Conservation (phyloP, 208 protist genomes). For the Porcisia deanei region DNA sequence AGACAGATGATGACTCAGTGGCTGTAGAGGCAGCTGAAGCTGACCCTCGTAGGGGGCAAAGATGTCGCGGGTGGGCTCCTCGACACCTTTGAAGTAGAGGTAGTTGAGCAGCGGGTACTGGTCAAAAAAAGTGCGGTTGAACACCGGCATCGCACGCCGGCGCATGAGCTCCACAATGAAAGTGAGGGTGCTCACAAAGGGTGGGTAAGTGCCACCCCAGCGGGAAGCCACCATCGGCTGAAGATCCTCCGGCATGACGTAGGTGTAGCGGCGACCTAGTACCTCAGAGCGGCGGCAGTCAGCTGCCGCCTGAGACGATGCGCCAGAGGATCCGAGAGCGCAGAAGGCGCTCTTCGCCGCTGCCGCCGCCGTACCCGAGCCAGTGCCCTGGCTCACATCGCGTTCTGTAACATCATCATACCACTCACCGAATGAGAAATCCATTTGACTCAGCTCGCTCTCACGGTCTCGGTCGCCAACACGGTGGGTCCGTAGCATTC, state of each 20-base stretch:
- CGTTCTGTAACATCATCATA: neutral
- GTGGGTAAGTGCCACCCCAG: conserved; percentile 59
- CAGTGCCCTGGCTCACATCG: neutral
- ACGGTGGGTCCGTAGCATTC: neutral
- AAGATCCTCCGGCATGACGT: conserved; percentile 46
- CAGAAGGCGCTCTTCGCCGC: neutral
- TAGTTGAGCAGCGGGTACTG: conserved; percentile 69
- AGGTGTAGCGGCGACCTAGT: conserved; percentile 20
- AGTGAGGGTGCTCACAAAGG: conserved; percentile 40
- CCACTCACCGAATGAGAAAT: conserved; percentile 21
- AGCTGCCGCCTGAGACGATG: neutral
- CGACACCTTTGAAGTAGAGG: conserved; percentile 47
- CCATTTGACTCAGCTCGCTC: conserved; percentile 6
- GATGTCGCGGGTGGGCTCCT: conserved; percentile 48
- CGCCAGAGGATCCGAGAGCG: neutral
- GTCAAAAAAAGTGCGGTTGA: conserved; percentile 60
- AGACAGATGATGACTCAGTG: conserved; percentile 97
- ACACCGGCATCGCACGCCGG: conserved; percentile 62
- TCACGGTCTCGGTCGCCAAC: neutral
- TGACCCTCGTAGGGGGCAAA: conserved; percentile 90
- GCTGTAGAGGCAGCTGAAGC: conserved; percentile 95
- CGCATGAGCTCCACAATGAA: conserved; percentile 84
- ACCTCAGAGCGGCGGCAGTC: conserved; percentile 8
- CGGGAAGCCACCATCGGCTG: conserved; percentile 33
- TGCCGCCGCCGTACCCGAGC: neutral